Conservation (phyloP, 129 eudicot species). For the Flaveria brownii region DNA sequence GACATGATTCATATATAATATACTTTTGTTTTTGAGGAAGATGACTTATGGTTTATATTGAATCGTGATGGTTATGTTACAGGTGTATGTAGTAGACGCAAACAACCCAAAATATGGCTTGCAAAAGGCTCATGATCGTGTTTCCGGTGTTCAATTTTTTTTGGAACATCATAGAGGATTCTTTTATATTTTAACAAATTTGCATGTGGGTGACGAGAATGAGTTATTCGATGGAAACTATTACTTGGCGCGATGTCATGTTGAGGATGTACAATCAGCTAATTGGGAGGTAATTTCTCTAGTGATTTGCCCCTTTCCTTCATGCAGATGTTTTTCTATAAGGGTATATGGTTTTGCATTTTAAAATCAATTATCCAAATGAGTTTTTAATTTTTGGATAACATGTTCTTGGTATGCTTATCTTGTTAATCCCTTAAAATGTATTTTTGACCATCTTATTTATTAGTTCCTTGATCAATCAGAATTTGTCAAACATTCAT, state of each 20-base stretch:
- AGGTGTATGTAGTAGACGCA: constrained; percentile 84
- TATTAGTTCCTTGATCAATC: background rate
- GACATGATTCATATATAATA: constrained; percentile 11
- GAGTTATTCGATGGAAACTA: constrained; percentile 42
- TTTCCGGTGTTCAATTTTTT: constrained; percentile 73
- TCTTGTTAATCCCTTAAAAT: background rate
- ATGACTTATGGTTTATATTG: constrained; percentile 3
- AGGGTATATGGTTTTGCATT: too few species aligned
- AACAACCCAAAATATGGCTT: constrained; percentile 52
- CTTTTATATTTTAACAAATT: constrained; percentile 77
- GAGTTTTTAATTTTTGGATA: background rate
- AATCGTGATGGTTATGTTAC: constrained; percentile 31
- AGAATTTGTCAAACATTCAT: background rate
- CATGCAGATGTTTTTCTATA: too few species aligned
- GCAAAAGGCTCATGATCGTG: constrained; percentile 62
- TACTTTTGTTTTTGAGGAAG: constrained; percentile 18
- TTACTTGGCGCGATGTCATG: constrained; percentile 69
- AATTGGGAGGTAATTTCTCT: constrained; percentile 65
- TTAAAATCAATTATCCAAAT: background rate
- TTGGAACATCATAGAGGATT: constrained; percentile 79
- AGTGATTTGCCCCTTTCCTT: background rate
- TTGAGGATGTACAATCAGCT: constrained; percentile 47
- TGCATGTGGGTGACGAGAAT: constrained; percentile 29
- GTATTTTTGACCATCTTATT: background rate
- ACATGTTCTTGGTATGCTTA: background rate